phyloP scores from a whole-genome alignment of 2,329 filamentous ascomycete species.

The Chaetomium strumarium region DNA sequence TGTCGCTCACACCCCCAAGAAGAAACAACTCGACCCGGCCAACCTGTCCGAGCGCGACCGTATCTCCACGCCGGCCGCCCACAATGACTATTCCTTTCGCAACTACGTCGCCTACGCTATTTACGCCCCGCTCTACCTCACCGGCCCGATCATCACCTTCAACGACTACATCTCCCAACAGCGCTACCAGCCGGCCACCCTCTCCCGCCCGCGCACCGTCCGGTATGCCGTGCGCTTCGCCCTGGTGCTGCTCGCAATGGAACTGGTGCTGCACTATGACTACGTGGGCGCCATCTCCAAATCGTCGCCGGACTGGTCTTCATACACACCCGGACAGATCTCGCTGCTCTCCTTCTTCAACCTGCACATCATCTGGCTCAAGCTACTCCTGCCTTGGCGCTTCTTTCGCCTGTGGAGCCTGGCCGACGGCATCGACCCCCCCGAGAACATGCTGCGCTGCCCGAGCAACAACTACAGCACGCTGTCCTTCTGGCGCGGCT shows the following conservation, averaged over 20 bases:
- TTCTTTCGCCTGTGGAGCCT: conserved; percentile 97
- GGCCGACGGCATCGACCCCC: conserved; percentile 84
- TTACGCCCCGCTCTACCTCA: conserved; percentile 88
- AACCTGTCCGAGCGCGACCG: conserved; percentile 86
- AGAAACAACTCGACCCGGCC: conserved; percentile 89
- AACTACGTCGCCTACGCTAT: conserved; percentile 87
- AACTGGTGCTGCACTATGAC: conserved; percentile 83
- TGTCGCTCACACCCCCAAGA: conserved; percentile 69
- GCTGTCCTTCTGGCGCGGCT: conserved; percentile 87
- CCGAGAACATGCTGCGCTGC: conserved; percentile 97
- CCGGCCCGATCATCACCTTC: conserved; percentile 92
- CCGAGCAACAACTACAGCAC: conserved; percentile 92
- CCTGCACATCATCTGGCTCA: conserved; percentile 95
- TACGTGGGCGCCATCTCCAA: conserved; percentile 93
- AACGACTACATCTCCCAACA: conserved; percentile 94
- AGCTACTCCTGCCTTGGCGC: conserved; percentile 94
- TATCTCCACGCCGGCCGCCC: conserved; percentile 66
- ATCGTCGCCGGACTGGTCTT: conserved; percentile 68
- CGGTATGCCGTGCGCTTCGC: conserved; percentile 81
- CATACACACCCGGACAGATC: conserved; percentile 82
- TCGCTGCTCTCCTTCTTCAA: conserved; percentile 92
- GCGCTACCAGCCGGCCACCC: conserved; percentile 65
- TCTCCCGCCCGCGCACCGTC: conserved; percentile 63
- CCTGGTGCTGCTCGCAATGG: conserved; percentile 78
- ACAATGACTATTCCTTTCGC: conserved; percentile 67